Base-by-base conservation (phyloP, 768 basidiomycete species). In the Lactarius akahatsu region DNA sequence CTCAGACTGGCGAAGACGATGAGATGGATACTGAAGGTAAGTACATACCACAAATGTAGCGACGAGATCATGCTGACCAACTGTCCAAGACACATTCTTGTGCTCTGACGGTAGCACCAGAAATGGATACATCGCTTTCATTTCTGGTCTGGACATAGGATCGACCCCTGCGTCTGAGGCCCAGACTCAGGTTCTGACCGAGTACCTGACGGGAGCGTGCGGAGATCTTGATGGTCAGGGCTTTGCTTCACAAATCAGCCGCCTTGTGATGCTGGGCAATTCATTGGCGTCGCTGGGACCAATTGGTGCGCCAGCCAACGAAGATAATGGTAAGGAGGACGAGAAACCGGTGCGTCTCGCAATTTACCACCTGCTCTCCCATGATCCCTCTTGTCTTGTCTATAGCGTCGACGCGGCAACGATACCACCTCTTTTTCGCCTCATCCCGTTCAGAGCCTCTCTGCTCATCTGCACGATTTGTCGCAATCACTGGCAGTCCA, bases 251-350 rank as follows among this genome's bases (percentile, higher is more conserved):
- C 86, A 85, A 68, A 89, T 98, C 72, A 89, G 93, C 8, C 83
- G 94, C 16, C 78, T 99, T 16, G 86, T 99, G 45, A 82, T 99
- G 43, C 92, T 92, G 2, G 97, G 97, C 6, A 92, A 98, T 76
- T 95, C 94, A 2, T 75, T 98, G 8, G 85, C 84, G 15, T 82
- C 88, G 0, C 75, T 83, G 63, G 77, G 61, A 18, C 75, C 47
- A 76, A 78, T 45, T 71, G 75, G 36, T 70, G 63, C 30, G 38
- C 66, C 18, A 73, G 70, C 32, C n/a, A 76, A 71, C 45, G 77
- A 79, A 23, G 74, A 82, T 16, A 64, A 60, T 34, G 74, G 82
- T 13, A 63, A 60, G 43, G 63, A 71, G 8, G 85, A 84, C 57
- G 83, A 80, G 69, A 89, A 86, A 79, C 69, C 81, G 61, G 90